A percentile compares a stretch with the other conserved stretches of the same genome.
phyloP scores from a whole-genome alignment of 1,284 basidiomycete species.

The Wallemia mellicola region DNA sequence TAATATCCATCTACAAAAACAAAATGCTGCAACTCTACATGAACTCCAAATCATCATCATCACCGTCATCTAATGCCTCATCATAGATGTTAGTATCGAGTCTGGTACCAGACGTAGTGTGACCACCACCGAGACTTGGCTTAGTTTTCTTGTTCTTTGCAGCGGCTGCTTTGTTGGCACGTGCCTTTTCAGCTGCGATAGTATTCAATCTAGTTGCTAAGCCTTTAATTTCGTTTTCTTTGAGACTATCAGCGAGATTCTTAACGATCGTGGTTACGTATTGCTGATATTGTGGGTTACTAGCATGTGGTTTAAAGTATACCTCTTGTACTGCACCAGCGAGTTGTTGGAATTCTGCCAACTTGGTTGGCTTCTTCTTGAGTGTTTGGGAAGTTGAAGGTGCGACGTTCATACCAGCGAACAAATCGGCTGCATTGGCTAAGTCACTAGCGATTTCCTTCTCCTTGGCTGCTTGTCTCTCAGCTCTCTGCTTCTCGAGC shows the following conservation, averaged over 20 bases:
- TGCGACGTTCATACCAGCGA: conserved; percentile 26
- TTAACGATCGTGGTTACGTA: conserved; percentile 58
- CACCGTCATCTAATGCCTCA: conserved; percentile 58
- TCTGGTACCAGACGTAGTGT: conserved; percentile 26
- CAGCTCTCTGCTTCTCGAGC: conserved; percentile 20
- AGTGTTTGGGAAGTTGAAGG: conserved; percentile 35
- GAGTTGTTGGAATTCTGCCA: conserved; percentile 48
- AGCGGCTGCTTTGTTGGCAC: conserved; percentile 38
- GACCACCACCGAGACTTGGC: conserved; percentile 34
- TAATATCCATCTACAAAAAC: not conserved
- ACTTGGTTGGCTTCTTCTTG: conserved; percentile 19
- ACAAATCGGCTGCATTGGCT: conserved; percentile 43
- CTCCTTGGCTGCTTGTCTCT: conserved; percentile 16
- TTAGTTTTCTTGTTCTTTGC: conserved; percentile 70
- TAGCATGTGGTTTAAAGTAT: conserved; percentile 40
- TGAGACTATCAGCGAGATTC: conserved; percentile 37
- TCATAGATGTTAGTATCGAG: conserved; percentile 45
- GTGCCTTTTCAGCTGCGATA: conserved; percentile 67
- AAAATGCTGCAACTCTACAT: conserved; percentile 20
- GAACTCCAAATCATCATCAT: conserved; percentile 34
- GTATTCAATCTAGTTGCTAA: conserved; percentile 48
- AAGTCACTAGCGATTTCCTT: conserved; percentile 56
- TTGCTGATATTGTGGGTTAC: conserved; percentile 43
- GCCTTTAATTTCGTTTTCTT: conserved; percentile 65
- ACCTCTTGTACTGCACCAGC: conserved; percentile 39